Percentiles rank a stretch among this genome's conserved stretches.
Evolutionary conservation across 345 rosid species (phyloP).

Genomic region (Turnera subulata): DNA sequence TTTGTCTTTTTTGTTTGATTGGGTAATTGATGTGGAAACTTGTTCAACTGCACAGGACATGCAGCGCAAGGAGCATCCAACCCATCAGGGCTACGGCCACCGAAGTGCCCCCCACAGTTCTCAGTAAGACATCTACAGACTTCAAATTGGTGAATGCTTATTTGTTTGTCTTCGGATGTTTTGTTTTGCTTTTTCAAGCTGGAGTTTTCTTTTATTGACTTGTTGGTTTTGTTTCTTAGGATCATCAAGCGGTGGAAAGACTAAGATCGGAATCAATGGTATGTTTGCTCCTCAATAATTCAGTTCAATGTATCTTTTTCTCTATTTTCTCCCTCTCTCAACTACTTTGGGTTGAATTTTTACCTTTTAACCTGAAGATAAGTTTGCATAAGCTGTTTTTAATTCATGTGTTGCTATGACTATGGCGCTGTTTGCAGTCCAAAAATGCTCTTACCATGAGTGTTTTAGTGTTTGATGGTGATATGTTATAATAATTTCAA

Average conservation of each 20-base stretch:
- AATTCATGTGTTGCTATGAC: too few relatives aligned
- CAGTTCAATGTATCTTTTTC: background rate
- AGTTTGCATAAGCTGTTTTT: too few relatives aligned
- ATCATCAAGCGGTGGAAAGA: slow-evolving; percentile 49
- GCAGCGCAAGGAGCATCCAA: slow-evolving; percentile 40
- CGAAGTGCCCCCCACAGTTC: slow-evolving; percentile 53
- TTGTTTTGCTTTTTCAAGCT: too few relatives aligned
- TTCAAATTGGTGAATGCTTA: background rate
- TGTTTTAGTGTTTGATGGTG: too few relatives aligned
- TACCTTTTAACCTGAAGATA: too few relatives aligned
- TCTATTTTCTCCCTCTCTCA: too few relatives aligned
- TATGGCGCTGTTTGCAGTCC: too few relatives aligned
- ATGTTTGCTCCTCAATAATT: slow-evolving; percentile 17
- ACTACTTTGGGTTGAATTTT: too few relatives aligned
- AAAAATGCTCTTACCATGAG: too few relatives aligned
- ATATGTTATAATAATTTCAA: too few relatives aligned
- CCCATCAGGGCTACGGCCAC: slow-evolving; percentile 84
- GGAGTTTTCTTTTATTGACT: slow-evolving; percentile 18
- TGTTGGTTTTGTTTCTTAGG: slow-evolving; percentile 33
- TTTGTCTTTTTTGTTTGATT: too few relatives aligned
- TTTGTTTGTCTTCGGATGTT: background rate
- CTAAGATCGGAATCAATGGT: slow-evolving; percentile 94
- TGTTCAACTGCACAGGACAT: slow-evolving; percentile 31
- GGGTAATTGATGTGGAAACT: background rate
- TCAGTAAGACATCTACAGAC: slow-evolving; percentile 39